Percentiles rank a stretch among this genome's conserved stretches.
These are phyloP conservation scores for Eimeria tenella DNA, from an alignment of 169 alveolate genomes.

Conservation along the genomic window DNA sequence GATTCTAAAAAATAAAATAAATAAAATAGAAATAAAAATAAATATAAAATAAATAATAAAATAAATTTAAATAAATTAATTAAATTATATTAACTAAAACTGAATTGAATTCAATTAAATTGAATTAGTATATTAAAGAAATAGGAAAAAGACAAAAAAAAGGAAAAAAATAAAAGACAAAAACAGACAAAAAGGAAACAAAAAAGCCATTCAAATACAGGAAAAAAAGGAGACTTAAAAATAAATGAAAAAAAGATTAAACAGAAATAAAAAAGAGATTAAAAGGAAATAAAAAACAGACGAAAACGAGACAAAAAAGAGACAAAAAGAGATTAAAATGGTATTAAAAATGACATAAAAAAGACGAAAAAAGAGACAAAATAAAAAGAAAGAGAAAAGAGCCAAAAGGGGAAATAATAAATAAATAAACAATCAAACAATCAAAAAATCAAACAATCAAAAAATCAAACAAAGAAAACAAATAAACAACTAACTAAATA, in stretches of 20 bases:
- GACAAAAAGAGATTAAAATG: neutral
- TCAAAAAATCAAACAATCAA: neutral
- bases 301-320: neutral
- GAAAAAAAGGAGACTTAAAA: too few relatives aligned
- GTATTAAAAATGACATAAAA: neutral
- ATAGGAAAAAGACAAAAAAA: too few relatives aligned
- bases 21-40: neutral
- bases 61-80: too few relatives aligned
- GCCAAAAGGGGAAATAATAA: too few relatives aligned
- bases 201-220: too few relatives aligned
- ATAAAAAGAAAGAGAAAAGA: neutral
- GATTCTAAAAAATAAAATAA: neutral
- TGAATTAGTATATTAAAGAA: too few relatives aligned
- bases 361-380: neutral
- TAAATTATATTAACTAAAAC: neutral
- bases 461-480: neutral
- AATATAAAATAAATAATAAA: neutral
- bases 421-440: neutral
- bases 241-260: too few relatives aligned
- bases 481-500: neutral
- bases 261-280: neutral
- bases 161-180: neutral
- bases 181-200: neutral
- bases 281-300: neutral
- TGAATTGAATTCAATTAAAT: too few relatives aligned